phyloP scores from a whole-genome alignment of 2,329 filamentous ascomycete genomes.

The Beauveria bassiana region DNA sequence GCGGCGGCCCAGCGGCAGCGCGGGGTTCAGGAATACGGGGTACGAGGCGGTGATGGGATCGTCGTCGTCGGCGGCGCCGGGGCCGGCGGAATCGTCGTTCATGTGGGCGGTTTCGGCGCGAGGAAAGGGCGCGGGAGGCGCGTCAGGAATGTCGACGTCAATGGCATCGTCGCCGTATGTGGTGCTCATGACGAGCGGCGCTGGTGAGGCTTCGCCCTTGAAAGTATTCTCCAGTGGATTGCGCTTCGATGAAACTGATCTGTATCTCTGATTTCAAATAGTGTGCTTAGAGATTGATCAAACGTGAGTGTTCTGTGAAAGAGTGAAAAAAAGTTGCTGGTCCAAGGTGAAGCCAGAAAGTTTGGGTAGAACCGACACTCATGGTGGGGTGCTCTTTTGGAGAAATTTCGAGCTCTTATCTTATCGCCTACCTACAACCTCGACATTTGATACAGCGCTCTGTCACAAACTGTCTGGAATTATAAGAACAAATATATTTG shows the following conservation, averaged over 20 bases:
- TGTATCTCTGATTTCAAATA: background rate
- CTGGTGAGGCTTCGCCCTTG: background rate
- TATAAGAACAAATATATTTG: background rate
- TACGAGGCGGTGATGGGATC: constrained; percentile 71
- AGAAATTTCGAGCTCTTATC: constrained; percentile 19
- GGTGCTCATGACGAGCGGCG: background rate
- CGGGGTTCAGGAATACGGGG: constrained; percentile 77
- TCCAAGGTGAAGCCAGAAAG: background rate
- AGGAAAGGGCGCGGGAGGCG: background rate
- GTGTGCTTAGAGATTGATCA: background rate
- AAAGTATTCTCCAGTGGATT: background rate
- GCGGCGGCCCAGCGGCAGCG: constrained; percentile 52
- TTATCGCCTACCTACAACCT: constrained; percentile 6
- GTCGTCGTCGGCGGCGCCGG: constrained; percentile 31
- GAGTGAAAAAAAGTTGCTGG: background rate
- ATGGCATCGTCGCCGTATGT: background rate
- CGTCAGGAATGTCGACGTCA: constrained; percentile 7
- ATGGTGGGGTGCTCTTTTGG: constrained; percentile 5
- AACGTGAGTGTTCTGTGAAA: background rate
- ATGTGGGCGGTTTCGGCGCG: background rate
- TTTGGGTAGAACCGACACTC: background rate
- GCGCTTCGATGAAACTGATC: background rate
- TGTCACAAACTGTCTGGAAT: background rate
- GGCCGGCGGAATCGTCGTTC: background rate
- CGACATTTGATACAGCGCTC: background rate